Evolutionary conservation across 2,329 filamentous ascomycete species (phyloP).

Genomic region (Colletotrichum chlorophyti): DNA sequence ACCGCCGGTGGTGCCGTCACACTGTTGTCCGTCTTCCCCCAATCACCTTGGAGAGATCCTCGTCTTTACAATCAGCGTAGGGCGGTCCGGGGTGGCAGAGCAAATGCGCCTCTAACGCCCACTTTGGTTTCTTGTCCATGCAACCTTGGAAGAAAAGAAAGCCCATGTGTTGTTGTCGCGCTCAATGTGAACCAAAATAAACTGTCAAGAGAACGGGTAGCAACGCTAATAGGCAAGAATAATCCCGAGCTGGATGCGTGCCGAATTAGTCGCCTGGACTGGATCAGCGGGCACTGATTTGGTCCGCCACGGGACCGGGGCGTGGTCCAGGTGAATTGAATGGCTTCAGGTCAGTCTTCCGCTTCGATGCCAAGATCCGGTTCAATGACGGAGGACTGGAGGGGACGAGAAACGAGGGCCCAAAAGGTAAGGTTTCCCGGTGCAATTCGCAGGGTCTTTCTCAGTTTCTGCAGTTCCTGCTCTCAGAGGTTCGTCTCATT

Average conservation of each 20-base stretch:
- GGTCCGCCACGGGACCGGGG: no score
- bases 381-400: background rate
- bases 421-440: background rate
- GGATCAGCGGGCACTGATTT: slow-evolving; percentile 8
- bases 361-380: no score
- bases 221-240: background rate
- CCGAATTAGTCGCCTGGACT: background rate
- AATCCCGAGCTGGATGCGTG: background rate
- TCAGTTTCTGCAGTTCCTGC: no score
- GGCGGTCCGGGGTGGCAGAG: no score
- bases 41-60: background rate
- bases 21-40: background rate
- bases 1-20: no score
- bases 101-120: no score
- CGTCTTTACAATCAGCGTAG: background rate
- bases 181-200: slow-evolving; percentile 12
- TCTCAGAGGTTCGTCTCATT: slow-evolving; percentile 26
- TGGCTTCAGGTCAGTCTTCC: slow-evolving; percentile 6
- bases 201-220: slow-evolving; percentile 5
- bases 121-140: background rate
- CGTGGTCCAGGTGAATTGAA: background rate
- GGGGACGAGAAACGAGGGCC: background rate
- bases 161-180: background rate
- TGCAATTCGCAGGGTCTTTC: background rate
- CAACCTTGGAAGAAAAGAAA: background rate